Percentiles rank a stretch among this genome's conserved stretches.
phyloP scores from a whole-genome alignment of 495 filamentous ascomycete species.

The Penicillium lagena region DNA sequence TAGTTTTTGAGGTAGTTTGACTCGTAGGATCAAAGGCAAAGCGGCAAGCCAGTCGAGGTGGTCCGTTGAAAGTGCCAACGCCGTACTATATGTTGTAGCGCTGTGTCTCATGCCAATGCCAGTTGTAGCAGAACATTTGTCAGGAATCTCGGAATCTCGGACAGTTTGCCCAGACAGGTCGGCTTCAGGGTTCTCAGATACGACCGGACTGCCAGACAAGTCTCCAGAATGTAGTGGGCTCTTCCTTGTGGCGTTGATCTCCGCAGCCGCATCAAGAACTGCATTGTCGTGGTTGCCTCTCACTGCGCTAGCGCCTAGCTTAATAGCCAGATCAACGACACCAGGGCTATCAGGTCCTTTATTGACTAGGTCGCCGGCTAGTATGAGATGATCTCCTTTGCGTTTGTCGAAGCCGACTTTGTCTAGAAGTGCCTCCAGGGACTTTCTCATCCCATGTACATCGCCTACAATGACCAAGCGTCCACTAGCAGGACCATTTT shows the following conservation, averaged over 20 bases:
- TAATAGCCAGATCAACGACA: slow-evolving; percentile 67
- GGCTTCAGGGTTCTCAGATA: slow-evolving; percentile 29
- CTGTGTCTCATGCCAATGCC: slow-evolving; percentile 1
- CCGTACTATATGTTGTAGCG: slow-evolving; percentile 16
- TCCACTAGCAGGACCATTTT: slow-evolving; percentile 2
- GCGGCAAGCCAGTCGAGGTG: slow-evolving; percentile 64
- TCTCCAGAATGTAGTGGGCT: slow-evolving; percentile 8
- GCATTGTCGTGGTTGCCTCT: slow-evolving; percentile 93
- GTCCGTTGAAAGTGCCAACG: slow-evolving; percentile 44
- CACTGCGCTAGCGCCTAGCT: slow-evolving; percentile 66
- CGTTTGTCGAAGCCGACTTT: slow-evolving; percentile 56
- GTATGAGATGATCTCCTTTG: slow-evolving; percentile 66
- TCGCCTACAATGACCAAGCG: slow-evolving; percentile 77
- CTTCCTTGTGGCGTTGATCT: slow-evolving; percentile 21
- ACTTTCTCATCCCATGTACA: slow-evolving; percentile 74
- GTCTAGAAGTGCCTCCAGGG: slow-evolving; percentile 58
- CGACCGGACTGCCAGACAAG: slow-evolving; percentile 6
- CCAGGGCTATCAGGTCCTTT: slow-evolving; percentile 82
- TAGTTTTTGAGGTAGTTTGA: slow-evolving; percentile 41
- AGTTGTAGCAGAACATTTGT: not conserved
- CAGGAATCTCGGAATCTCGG: not conserved
- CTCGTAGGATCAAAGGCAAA: slow-evolving; percentile 68
- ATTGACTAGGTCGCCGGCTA: slow-evolving; percentile 78
- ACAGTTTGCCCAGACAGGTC: slow-evolving; percentile 16
- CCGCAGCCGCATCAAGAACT: slow-evolving; percentile 51